Evolutionary conservation across 257 asterid species (phyloP).

Genomic region (Fraxinus americana): DNA sequence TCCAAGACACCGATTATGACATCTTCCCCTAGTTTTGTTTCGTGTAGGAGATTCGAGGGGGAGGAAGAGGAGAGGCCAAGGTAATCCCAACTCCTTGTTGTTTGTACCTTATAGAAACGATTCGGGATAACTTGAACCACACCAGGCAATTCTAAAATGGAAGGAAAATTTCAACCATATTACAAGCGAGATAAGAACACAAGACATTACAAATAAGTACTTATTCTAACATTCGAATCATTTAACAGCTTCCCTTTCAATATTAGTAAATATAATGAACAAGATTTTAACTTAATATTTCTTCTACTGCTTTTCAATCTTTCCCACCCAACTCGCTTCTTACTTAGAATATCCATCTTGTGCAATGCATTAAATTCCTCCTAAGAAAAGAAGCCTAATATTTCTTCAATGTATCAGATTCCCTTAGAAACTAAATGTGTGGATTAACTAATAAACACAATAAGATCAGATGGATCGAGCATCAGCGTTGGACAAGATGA

Average conservation of each 20-base stretch:
- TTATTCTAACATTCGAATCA: background rate
- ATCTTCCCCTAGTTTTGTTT: constrained; percentile 38
- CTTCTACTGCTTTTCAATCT: background rate
- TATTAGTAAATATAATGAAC: too few relatives aligned
- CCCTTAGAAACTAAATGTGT: too few relatives aligned
- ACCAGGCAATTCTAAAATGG: constrained; percentile 30
- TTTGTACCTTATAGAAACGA: constrained; percentile 33
- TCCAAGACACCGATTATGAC: constrained; percentile 44
- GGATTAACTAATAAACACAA: too few relatives aligned
- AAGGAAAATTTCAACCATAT: background rate
- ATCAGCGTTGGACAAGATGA: too few relatives aligned
- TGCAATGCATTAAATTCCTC: too few relatives aligned
- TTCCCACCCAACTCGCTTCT: too few relatives aligned
- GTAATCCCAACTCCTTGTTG: constrained; percentile 48
- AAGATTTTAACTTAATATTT: background rate
- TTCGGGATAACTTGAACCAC: constrained; percentile 42
- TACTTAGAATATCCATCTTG: too few relatives aligned
- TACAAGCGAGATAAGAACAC: background rate
- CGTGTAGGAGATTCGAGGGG: constrained; percentile 24
- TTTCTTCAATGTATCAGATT: background rate
- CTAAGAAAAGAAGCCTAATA: background rate
- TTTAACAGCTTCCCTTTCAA: too few relatives aligned
- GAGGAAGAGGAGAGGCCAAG: constrained; percentile 38
- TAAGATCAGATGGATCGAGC: too few relatives aligned
- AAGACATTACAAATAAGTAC: background rate